A percentile compares a stretch with the other conserved stretches of the same genome.
These are phyloP conservation scores for Plasmopara viticola DNA, from an alignment of 352 stramenopile species.

Conservation along the genomic window DNA sequence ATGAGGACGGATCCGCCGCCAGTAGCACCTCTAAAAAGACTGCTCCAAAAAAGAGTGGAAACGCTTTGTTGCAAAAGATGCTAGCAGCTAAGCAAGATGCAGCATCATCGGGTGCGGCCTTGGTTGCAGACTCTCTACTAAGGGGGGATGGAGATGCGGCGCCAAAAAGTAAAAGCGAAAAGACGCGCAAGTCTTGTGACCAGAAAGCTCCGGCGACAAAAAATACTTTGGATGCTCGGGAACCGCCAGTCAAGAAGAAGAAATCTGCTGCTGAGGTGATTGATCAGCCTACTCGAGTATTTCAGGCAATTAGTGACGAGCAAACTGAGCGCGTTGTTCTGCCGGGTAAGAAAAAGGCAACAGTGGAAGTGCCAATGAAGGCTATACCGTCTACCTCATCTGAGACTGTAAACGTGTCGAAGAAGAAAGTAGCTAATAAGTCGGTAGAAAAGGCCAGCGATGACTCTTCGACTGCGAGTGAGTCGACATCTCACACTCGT, in stretches of 20 bases:
- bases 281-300: not conserved
- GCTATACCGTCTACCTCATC: constrained; percentile 1
- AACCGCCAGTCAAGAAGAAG: constrained; percentile 27
- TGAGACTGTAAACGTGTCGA: constrained; percentile 10
- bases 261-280: constrained; percentile 13
- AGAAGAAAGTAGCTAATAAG: constrained; percentile 20
- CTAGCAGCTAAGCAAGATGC: constrained; percentile 21
- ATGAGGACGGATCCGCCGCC: constrained; percentile 2
- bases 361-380: constrained; percentile 4
- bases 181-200: constrained; percentile 13
- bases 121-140: constrained; percentile 16
- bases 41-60: constrained; percentile 24
- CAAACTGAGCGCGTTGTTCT: not conserved
- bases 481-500: constrained; percentile 9
- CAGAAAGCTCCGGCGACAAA: constrained; percentile 7
- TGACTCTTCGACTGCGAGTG: constrained; percentile 21
- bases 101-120: constrained; percentile 18
- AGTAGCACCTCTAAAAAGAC: constrained; percentile 17
- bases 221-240: constrained; percentile 3
- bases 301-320: constrained; percentile 4
- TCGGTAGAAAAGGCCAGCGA: constrained; percentile 5
- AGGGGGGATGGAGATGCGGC: constrained; percentile 4
- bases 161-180: constrained; percentile 3
- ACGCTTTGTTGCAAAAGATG: constrained; percentile 29
- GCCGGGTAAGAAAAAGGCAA: constrained; percentile 22